phyloP scores from a whole-genome alignment of 1,284 basidiomycete species.

The Cryptococcus sp. region DNA sequence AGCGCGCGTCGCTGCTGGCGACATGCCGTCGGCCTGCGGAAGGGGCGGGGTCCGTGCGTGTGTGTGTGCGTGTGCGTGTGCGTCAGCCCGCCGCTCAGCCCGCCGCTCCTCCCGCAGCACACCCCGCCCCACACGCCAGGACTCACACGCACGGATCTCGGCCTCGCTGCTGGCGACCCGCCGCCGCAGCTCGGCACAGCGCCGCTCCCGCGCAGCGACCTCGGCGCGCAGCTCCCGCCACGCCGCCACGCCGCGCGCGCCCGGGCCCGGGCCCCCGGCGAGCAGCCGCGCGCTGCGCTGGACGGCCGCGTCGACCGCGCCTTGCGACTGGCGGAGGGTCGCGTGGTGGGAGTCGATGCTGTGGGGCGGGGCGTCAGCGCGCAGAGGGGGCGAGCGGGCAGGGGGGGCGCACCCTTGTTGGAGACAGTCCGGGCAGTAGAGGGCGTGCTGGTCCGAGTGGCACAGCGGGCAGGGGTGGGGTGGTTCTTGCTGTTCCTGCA shows the following conservation, averaged over 20 bases:
- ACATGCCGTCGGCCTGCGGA: background rate
- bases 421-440: constrained; percentile 36
- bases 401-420: constrained; percentile 28
- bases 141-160: constrained; percentile 18
- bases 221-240: constrained; percentile 38
- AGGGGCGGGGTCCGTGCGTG: too few relatives aligned
- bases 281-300: constrained; percentile 15
- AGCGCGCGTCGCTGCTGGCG: background rate
- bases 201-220: constrained; percentile 24
- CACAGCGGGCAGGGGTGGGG: constrained; percentile 27
- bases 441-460: constrained; percentile 18
- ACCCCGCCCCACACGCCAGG: too few relatives aligned
- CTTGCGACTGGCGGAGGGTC: constrained; percentile 9
- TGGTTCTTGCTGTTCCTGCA: too few relatives aligned
- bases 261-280: constrained; percentile 2
- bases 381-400: background rate
- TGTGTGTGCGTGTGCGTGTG: too few relatives aligned
- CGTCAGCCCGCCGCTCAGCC: too few relatives aligned
- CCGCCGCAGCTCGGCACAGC: constrained; percentile 17
- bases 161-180: constrained; percentile 10
- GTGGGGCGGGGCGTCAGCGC: background rate
- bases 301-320: constrained; percentile 14
- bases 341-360: constrained; percentile 20
- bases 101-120: too few relatives aligned
- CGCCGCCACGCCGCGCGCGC: constrained; percentile 3